Percentiles rank a stretch among this genome's conserved stretches.
phyloP scores from a whole-genome alignment of 148 eudicot genomes.

The Silene latifolia region DNA sequence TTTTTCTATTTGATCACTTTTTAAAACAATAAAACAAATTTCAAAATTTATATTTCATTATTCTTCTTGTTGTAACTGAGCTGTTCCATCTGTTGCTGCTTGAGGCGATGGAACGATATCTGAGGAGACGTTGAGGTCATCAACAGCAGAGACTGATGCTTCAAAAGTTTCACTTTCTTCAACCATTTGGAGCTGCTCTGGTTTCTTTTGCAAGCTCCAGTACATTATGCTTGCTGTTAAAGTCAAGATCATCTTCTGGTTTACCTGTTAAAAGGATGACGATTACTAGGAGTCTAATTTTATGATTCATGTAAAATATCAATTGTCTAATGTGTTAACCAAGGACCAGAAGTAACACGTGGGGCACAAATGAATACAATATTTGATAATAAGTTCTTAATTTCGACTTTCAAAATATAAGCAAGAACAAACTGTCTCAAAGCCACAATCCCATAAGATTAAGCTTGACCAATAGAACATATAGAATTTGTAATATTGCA shows the following conservation, averaged over 20 bases:
- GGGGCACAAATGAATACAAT: too few species aligned
- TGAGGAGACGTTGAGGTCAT: constrained; percentile 25
- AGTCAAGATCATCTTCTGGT: constrained; percentile 87
- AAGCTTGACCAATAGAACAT: too few species aligned
- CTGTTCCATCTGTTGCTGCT: constrained; percentile 4
- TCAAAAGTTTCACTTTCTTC: constrained; percentile 28
- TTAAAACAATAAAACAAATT: not conserved
- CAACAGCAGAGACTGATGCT: constrained; percentile 31
- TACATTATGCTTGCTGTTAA: constrained; percentile 94
- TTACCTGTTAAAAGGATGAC: constrained; percentile 46
- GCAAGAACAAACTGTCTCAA: too few species aligned
- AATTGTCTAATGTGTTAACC: not conserved
- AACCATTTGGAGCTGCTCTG: constrained; percentile 29
- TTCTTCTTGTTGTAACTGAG: constrained; percentile 2
- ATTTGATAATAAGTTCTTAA: too few species aligned
- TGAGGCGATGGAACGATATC: constrained; percentile 12
- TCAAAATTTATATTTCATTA: constrained; percentile 1
- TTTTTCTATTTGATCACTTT: not conserved
- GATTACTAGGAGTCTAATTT: too few species aligned
- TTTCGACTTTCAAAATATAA: too few species aligned
- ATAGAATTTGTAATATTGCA: too few species aligned
- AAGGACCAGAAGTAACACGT: not conserved
- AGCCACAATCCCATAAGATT: too few species aligned
- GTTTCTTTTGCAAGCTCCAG: constrained; percentile 76
- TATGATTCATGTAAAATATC: not conserved